Evolutionary conservation across 257 asterid genomes (phyloP), one percentile per base, ranked within the genome.

Genomic region (Fraxinus excelsior): DNA sequence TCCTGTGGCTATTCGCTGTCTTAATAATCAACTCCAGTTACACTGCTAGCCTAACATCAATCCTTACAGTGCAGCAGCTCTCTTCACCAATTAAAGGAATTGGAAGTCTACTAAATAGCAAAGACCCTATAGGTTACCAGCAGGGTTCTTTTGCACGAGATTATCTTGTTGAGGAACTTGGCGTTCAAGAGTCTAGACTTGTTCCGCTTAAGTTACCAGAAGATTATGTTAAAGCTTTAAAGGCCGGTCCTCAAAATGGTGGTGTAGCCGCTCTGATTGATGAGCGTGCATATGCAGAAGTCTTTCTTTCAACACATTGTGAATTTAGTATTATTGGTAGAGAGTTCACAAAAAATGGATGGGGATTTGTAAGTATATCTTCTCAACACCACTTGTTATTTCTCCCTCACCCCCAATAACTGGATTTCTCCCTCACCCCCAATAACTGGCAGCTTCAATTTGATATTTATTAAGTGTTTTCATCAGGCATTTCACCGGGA

Each of bases 11-110:
- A 9, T 91, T 91, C 68, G 92, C 83, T 74, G 91, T 89, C 64
- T 80, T 91, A 42, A 84, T 91, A 66, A 84, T 91, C 37, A 89
- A 80, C 77, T 86, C 91, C 3, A 91, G 91, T 75, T 91, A 91
- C 73, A 91, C 92, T 14, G 92, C 96, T 7, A 89, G 89, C 80
- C 85, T 89, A 66, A 89, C 96, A 31, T 91, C 96, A 16, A 91
- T 87, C 80, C 92, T 91, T 2, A 91, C 96, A 0, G 94, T 85
- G 69, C 91, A 91, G 76, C 87, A 81, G 73, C 89, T 91, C 38
- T 78, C 85, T 31, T 85, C 94, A 0, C 79, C 96, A 1, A 85
- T 91, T 26, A 84, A 81, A 80, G 96, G 96, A 67, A 85, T 91
- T 5, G 87, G 84, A 44, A 86, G 88, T 68, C 80, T 91, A 67